Evolutionary conservation across 2,329 filamentous ascomycete genomes (phyloP).

Genomic region (Sporothrix variecibatus): DNA sequence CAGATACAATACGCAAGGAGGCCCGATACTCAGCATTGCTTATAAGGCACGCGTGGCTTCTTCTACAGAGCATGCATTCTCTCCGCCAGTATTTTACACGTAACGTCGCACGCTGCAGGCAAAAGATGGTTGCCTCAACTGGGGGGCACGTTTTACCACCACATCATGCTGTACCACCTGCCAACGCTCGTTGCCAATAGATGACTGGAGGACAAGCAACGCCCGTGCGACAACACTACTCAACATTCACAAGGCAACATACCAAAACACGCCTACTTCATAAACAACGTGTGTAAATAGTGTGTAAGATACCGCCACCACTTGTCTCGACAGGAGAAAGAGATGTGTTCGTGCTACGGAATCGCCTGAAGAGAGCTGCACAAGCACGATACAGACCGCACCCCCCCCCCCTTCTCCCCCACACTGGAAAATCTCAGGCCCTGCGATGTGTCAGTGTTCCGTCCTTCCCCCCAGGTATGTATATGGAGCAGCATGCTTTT

Average conservation of each 20-base stretch:
- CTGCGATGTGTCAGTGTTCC: background rate
- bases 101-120: background rate
- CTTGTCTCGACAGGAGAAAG: background rate
- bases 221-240: background rate
- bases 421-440: background rate
- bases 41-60: background rate
- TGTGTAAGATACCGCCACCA: background rate
- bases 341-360: background rate
- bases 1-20: background rate
- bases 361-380: background rate
- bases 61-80: background rate
- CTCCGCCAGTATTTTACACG: background rate
- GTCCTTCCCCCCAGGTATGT: background rate
- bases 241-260: background rate
- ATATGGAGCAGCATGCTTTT: slow-evolving; percentile 10
- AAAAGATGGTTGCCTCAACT: background rate
- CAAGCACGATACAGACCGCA: background rate
- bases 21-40: background rate
- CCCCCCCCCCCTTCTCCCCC: background rate
- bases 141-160: background rate
- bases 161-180: slow-evolving; percentile 10
- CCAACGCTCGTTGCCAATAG: background rate
- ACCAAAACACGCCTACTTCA: background rate
- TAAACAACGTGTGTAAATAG: background rate
- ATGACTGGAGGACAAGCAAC: background rate